These are phyloP conservation scores for Colletotrichum viniferum DNA, from an alignment of 2,329 filamentous ascomycete genomes.

Conservation along the genomic window DNA sequence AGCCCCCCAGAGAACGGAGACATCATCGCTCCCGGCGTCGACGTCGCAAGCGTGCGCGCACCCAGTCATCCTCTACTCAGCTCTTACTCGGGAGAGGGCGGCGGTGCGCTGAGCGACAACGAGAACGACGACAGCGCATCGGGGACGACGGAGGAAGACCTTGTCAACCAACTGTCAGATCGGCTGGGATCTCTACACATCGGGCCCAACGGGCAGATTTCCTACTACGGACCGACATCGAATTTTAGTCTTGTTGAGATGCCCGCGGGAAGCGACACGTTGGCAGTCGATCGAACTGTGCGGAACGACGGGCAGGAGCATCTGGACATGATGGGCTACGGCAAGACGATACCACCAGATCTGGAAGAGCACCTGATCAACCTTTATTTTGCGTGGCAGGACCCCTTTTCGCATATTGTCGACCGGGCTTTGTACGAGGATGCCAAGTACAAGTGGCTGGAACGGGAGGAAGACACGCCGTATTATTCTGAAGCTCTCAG, in stretches of 20 bases:
- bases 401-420: slow-evolving; percentile 28
- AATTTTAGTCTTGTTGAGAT: slow-evolving; percentile 30
- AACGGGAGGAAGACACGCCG: slow-evolving; percentile 23
- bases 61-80: not conserved
- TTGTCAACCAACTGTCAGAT: slow-evolving; percentile 30
- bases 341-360: slow-evolving; percentile 14
- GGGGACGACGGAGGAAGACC: slow-evolving; percentile 18
- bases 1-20: not conserved
- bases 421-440: slow-evolving; percentile 26
- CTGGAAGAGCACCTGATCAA: slow-evolving; percentile 23
- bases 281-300: slow-evolving; percentile 28
- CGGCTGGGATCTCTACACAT: slow-evolving; percentile 29
- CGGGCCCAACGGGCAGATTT: slow-evolving; percentile 25
- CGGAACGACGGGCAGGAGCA: slow-evolving; percentile 29
- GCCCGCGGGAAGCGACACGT: slow-evolving; percentile 23
- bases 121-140: slow-evolving; percentile 21
- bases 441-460: slow-evolving; percentile 7
- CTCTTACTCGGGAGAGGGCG: not conserved
- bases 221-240: slow-evolving; percentile 30
- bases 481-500: slow-evolving; percentile 32
- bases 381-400: slow-evolving; percentile 29
- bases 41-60: not conserved
- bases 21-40: not conserved
- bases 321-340: slow-evolving; percentile 26
- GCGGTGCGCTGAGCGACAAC: slow-evolving; percentile 18